Percentiles rank a stretch among this genome's conserved stretches.
Evolutionary conservation across 805 yeast genomes (phyloP).

Genomic region (Suhomyces emberorum): DNA sequence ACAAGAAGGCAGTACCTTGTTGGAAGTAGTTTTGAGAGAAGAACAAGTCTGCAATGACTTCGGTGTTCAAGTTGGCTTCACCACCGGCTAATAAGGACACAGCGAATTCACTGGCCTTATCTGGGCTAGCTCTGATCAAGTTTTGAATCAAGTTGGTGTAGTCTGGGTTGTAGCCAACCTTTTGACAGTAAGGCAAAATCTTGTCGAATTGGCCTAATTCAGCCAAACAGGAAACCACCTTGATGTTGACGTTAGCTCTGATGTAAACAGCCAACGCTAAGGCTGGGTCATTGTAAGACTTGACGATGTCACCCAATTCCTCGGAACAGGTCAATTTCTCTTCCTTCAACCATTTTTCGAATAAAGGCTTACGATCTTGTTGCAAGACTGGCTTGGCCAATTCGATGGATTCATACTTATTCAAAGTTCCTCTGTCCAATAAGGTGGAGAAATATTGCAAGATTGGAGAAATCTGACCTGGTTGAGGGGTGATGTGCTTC

Average conservation of each 20-base stretch:
- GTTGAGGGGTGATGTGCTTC: conserved; percentile 85
- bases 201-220: conserved; percentile 96
- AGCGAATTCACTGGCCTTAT: conserved; percentile 96
- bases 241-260: conserved; percentile 76
- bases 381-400: conserved; percentile 93
- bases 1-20: conserved; percentile 95
- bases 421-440: conserved; percentile 88
- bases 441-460: conserved; percentile 88
- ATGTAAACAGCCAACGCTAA: conserved; percentile 89
- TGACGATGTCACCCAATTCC: conserved; percentile 94
- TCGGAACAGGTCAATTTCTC: conserved; percentile 94
- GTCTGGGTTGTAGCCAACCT: conserved; percentile 86
- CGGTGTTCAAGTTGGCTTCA: conserved; percentile 65
- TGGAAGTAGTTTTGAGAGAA: conserved; percentile 91
- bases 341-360: conserved; percentile 95
- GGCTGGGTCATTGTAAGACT: conserved; percentile 73
- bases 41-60: conserved; percentile 88
- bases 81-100: conserved; percentile 69
- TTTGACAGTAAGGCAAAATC: conserved; percentile 89
- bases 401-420: conserved; percentile 92
- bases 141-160: conserved; percentile 86
- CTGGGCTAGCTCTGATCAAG: conserved; percentile 91
- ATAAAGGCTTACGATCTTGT: conserved; percentile 88
- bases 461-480: conserved; percentile 93
- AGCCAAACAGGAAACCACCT: conserved; percentile 88